Percentiles rank a stretch among this genome's conserved stretches.
phyloP scores from a whole-genome alignment of 345 rosid species.

The Chamaenerion angustifolium region DNA sequence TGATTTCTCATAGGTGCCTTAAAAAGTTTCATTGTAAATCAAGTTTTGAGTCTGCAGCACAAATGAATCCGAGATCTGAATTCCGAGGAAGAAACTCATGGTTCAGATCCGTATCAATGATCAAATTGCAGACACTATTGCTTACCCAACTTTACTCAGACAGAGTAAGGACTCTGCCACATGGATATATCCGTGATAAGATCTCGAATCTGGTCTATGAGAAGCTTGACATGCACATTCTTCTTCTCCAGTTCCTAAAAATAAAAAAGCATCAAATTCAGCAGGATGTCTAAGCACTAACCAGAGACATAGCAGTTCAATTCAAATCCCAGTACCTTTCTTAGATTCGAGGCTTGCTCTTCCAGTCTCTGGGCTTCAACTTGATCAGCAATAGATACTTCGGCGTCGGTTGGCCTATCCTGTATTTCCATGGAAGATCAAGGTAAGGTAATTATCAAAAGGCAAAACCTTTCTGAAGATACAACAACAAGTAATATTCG shows the following conservation, averaged over 20 bases:
- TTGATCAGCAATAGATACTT: slow-evolving; percentile 30
- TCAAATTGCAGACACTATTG: too few relatives aligned
- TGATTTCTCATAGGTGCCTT: too few relatives aligned
- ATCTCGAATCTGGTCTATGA: slow-evolving; percentile 66
- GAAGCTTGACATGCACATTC: slow-evolving; percentile 56
- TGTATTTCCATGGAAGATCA: slow-evolving; percentile 7
- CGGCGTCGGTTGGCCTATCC: slow-evolving; percentile 48
- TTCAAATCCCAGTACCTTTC: slow-evolving; percentile 34
- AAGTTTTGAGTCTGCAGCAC: too few relatives aligned
- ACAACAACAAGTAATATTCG: too few relatives aligned
- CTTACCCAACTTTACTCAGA: slow-evolving; percentile 9
- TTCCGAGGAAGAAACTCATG: too few relatives aligned
- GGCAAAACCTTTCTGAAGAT: too few relatives aligned
- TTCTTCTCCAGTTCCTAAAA: slow-evolving; percentile 66
- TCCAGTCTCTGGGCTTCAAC: slow-evolving; percentile 58
- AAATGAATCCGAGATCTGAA: too few relatives aligned
- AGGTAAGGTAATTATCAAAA: neutral
- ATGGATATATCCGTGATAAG: slow-evolving; percentile 69
- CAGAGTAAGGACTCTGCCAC: slow-evolving; percentile 88
- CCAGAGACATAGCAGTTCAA: neutral
- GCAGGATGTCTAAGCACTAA: neutral
- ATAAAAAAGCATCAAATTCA: slow-evolving; percentile 1
- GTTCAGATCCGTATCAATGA: too few relatives aligned
- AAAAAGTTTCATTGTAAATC: too few relatives aligned
- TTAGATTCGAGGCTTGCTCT: slow-evolving; percentile 54